Evolutionary conservation across 176 grass and related monocot species (phyloP), one percentile per base, ranked within the genome.

Genomic region (Hsuehochloa calcarea): DNA sequence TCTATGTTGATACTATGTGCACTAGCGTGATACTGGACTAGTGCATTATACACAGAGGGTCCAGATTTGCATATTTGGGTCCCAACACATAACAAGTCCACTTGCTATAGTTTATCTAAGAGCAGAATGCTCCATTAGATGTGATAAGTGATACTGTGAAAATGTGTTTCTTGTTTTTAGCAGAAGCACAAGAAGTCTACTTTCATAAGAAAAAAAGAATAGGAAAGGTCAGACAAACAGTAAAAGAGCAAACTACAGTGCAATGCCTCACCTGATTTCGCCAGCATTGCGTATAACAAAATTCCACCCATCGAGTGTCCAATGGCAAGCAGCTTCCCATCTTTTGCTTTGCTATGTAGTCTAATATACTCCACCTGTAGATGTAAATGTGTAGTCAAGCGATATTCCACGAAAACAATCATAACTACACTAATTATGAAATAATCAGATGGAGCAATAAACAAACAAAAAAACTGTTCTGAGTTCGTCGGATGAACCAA

Each of bases 311-410:
- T 96, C 22, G 91, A 93, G 70, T 96, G 94, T 40, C 94, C 94
- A 93, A 91, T 91, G 74, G 94, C 94, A 72, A 93, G 89, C 76
- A 96, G 77, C 82, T 93, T 96, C 35, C 94, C 91, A 77, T 96
- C 89, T 80, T 85, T 91, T 85, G 50, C 58, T 76, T 87, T 72
- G 50, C 84, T 88, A 52, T 96, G 87, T 10, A 85, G 81, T 54
- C 84, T 96, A 80, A 93, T 96, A 80, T 96, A 96, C 55, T 82
- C 88, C 78, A 96, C 82, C 94, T 96, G 51, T 71, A 71, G 23
- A 67, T 73, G 67, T 62, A 68, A 11, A n/a, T 40, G 5, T 39
- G 16, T 27, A 59, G 31, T 43, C 10, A 60, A 35, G 35, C 3
- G 38, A 47, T 68, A 62, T 79, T 62, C 5, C 37, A 70, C 1